phyloP scores from a whole-genome alignment of 2,329 filamentous ascomycete genomes.

The Periconia macrospinosa region DNA sequence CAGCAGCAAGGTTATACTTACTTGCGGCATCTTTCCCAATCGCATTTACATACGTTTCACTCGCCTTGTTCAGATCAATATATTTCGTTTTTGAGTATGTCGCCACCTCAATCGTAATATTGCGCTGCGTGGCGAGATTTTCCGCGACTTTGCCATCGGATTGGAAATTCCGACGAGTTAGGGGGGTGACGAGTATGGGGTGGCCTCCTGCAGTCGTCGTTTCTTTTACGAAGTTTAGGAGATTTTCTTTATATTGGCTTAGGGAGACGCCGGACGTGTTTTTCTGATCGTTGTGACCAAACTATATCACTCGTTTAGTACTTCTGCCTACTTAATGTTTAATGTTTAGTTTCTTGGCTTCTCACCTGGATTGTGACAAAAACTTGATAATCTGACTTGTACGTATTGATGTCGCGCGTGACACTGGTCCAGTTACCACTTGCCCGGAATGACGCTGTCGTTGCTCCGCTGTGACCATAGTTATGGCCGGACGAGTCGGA shows the following conservation, averaged over 20 bases:
- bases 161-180: conserved; percentile 56
- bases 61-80: conserved; percentile 57
- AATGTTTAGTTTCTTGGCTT: not conserved
- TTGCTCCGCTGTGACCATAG: conserved; percentile 56
- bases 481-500: conserved; percentile 57
- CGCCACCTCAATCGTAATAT: conserved; percentile 53
- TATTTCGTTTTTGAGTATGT: conserved; percentile 39
- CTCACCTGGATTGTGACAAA: conserved; percentile 57
- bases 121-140: conserved; percentile 52
- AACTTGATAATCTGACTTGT: conserved; percentile 44
- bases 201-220: conserved; percentile 33
- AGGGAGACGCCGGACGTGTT: conserved; percentile 50
- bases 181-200: conserved; percentile 56
- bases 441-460: conserved; percentile 57
- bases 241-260: conserved; percentile 54
- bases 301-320: conserved; percentile 49
- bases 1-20: conserved; percentile 51
- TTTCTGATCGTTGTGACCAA: conserved; percentile 67
- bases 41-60: conserved; percentile 53
- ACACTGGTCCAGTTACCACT: conserved; percentile 58
- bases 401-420: conserved; percentile 46
- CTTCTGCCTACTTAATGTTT: too few species aligned
- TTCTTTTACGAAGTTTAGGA: conserved; percentile 47
- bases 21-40: conserved; percentile 54
- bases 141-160: conserved; percentile 45